Percentiles rank a stretch among this genome's conserved stretches.
Conservation (phyloP, 495 filamentous ascomycete genomes). For the Lophiotrema nucula region DNA sequence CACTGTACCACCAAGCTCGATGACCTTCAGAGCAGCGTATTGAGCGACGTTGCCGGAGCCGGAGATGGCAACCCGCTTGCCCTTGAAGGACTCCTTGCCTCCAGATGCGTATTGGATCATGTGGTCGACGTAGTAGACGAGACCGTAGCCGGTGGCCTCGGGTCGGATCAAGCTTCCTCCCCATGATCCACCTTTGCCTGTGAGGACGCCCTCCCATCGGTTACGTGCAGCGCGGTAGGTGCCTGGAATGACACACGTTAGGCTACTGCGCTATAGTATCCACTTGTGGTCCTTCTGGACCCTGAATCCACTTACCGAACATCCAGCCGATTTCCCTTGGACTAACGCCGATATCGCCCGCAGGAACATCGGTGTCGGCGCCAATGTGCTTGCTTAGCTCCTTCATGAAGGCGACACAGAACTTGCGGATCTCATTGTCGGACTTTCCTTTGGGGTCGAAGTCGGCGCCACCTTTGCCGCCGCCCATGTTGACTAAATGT, state of each 20-base stretch:
- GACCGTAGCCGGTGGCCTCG: conserved; percentile 95
- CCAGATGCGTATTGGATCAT: conserved; percentile 84
- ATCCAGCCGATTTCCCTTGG: conserved; percentile 89
- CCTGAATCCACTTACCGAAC: conserved; percentile 56
- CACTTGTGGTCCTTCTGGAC: background rate
- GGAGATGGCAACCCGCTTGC: conserved; percentile 93
- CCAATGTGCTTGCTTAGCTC: conserved; percentile 94
- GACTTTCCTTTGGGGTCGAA: conserved; percentile 99
- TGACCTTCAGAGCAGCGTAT: conserved; percentile 94
- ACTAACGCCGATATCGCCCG: conserved; percentile 91
- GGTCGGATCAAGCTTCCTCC: conserved; percentile 93
- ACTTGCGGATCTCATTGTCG: conserved; percentile 95
- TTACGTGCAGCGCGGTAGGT: conserved; percentile 87
- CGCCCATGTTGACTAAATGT: conserved; percentile 83
- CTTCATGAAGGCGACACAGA: conserved; percentile 95
- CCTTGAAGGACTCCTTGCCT: conserved; percentile 80
- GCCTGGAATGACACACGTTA: conserved; percentile 40
- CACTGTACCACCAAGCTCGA: conserved; percentile 91
- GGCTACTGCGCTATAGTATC: no score
- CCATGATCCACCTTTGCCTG: conserved; percentile 91
- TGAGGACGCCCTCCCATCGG: conserved; percentile 92
- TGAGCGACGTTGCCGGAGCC: conserved; percentile 98
- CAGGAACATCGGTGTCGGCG: conserved; percentile 91
- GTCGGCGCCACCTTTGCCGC: conserved; percentile 97
- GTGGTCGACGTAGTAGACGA: conserved; percentile 96